Evolutionary conservation across 805 yeast genomes (phyloP).

Genomic region (Wickerhamomyces strasburgensis): DNA sequence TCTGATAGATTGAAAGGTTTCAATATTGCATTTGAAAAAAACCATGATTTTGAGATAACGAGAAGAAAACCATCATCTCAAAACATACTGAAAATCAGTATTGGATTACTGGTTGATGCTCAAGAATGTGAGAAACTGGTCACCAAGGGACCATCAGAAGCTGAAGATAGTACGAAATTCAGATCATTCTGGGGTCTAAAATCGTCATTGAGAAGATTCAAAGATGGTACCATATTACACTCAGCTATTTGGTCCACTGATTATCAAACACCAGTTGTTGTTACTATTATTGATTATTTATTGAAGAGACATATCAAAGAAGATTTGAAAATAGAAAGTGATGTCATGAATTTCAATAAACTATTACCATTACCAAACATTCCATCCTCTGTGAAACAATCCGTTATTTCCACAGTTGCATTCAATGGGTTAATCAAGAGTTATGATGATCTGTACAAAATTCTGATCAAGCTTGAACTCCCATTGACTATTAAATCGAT

Average conservation of each 20-base stretch:
- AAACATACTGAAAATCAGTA: conserved; percentile 30
- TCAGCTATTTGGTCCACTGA: conserved; percentile 80
- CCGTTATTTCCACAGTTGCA: conserved; percentile 37
- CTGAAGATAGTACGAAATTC: conserved; percentile 56
- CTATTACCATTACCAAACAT: conserved; percentile 56
- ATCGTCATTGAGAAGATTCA: conserved; percentile 84
- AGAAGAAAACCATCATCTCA: conserved; percentile 49
- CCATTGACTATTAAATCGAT: conserved; percentile 74
- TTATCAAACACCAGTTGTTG: conserved; percentile 54
- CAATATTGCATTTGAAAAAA: conserved; percentile 30
- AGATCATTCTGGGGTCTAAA: conserved; percentile 85
- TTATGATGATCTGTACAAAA: conserved; percentile 54
- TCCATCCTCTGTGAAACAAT: conserved; percentile 52
- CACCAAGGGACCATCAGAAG: conserved; percentile 77
- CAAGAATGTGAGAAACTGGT: conserved; percentile 74
- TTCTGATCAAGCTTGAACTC: conserved; percentile 42
- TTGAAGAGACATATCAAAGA: conserved; percentile 59
- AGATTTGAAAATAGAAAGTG: conserved; percentile 27
- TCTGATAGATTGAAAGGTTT: conserved; percentile 40
- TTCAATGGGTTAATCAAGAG: conserved; percentile 43
- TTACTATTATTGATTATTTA: conserved; percentile 59
- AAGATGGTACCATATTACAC: conserved; percentile 86
- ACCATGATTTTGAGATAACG: conserved; percentile 28
- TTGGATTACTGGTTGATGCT: conserved; percentile 69
- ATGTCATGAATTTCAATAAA: conserved; percentile 41